A percentile compares a stretch with the other conserved stretches of the same genome.
Conservation (phyloP, 148 eudicot genomes). For the Persicaria tinctoria region DNA sequence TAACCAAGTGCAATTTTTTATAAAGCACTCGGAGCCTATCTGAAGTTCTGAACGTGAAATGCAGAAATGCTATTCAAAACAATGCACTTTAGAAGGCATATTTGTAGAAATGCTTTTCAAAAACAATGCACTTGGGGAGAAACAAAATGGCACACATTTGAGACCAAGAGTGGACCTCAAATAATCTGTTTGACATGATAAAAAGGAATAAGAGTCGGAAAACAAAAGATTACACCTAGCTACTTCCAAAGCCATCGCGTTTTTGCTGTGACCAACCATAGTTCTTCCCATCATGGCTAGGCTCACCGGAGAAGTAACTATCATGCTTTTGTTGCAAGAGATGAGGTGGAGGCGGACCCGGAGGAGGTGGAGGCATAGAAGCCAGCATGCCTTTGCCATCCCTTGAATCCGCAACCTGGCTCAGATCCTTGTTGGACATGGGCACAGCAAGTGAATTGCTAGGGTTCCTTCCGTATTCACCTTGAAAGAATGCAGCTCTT, state of each 20-base stretch:
- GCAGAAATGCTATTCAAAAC: too few relatives aligned
- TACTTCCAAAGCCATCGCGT: conserved; percentile 42
- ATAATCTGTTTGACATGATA: not conserved
- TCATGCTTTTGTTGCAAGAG: conserved; percentile 44
- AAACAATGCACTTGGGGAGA: not conserved
- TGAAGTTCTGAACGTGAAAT: too few relatives aligned
- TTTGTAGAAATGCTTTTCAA: too few relatives aligned
- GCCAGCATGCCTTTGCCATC: conserved; percentile 30
- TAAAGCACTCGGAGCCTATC: too few relatives aligned
- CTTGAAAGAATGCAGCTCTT: conserved; percentile 24
- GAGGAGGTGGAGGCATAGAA: conserved; percentile 59
- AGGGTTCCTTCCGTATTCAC: conserved; percentile 30
- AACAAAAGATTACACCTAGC: conserved; percentile 26
- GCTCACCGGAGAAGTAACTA: conserved; percentile 33
- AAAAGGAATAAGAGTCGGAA: not conserved
- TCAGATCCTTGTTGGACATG: conserved; percentile 17
- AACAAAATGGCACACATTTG: not conserved
- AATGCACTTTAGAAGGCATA: too few relatives aligned
- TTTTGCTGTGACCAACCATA: conserved; percentile 53
- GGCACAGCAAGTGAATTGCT: conserved; percentile 18
- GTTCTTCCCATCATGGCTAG: conserved; percentile 39
- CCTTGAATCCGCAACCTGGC: conserved; percentile 14
- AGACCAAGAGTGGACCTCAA: not conserved
- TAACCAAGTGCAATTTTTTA: too few relatives aligned
- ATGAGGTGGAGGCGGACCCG: conserved; percentile 50